Percentiles rank a stretch among this genome's conserved stretches.
Evolutionary conservation across 2,329 filamentous ascomycete genomes (phyloP).

Genomic region (Cordyceps javanica): DNA sequence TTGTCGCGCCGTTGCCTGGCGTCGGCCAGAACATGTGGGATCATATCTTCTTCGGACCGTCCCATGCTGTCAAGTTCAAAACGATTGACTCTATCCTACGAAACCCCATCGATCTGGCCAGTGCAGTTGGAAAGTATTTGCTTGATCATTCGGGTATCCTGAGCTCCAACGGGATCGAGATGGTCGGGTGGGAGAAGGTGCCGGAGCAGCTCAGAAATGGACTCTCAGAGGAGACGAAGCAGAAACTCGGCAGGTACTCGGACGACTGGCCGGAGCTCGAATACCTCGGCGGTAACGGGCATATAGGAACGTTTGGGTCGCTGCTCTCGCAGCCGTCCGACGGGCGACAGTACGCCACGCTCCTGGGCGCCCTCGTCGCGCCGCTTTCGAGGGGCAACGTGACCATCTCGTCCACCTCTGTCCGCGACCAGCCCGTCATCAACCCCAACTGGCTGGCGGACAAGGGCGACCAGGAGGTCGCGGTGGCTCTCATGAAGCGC

Average conservation of each 20-base stretch:
- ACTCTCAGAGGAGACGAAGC: not conserved
- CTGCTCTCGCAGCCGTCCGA: not conserved
- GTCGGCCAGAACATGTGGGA: slow-evolving; percentile 6
- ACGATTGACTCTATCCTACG: not conserved
- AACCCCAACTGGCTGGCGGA: slow-evolving; percentile 39
- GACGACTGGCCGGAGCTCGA: slow-evolving; percentile 11
- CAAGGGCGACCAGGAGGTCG: slow-evolving; percentile 36
- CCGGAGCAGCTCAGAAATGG: not conserved
- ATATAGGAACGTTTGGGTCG: not conserved
- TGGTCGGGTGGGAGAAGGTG: slow-evolving; percentile 6
- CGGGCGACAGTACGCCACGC: slow-evolving; percentile 13
- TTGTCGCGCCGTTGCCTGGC: not conserved
- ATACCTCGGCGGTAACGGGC: not conserved
- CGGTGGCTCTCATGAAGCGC: slow-evolving; percentile 36
- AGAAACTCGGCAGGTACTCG: not conserved
- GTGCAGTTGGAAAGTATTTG: not conserved
- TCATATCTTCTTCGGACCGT: slow-evolving; percentile 11
- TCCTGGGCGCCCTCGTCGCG: slow-evolving; percentile 23
- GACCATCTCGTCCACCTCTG: slow-evolving; percentile 28
- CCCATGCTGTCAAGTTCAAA: slow-evolving; percentile 10
- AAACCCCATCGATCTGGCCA: not conserved
- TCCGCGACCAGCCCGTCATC: slow-evolving; percentile 32
- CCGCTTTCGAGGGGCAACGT: slow-evolving; percentile 35
- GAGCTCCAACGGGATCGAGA: not conserved
- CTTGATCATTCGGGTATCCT: not conserved